phyloP scores from a whole-genome alignment of 75 land plant genomes.

The Pinus albicaulis region DNA sequence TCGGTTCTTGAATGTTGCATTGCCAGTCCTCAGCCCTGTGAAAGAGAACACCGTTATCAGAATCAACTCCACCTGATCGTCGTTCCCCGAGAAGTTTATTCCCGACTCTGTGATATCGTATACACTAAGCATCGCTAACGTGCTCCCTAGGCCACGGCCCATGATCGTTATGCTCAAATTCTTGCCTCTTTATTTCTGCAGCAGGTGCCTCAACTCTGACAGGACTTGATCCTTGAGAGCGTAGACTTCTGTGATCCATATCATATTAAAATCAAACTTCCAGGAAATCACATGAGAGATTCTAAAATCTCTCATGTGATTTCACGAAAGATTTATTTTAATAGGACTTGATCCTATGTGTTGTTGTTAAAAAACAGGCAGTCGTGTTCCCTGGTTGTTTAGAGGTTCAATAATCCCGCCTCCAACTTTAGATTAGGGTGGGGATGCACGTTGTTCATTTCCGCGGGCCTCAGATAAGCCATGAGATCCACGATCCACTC shows the following conservation, averaged over 20 bases:
- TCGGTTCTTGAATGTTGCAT: slow-evolving; percentile 44
- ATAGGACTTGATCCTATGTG: no score
- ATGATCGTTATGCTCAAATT: slow-evolving; percentile 59
- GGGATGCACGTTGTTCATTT: slow-evolving; percentile 38
- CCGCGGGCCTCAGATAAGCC: slow-evolving; percentile 46
- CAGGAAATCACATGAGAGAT: no score
- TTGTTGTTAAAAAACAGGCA: slow-evolving; percentile 41
- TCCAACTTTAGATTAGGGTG: slow-evolving; percentile 55
- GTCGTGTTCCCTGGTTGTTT: slow-evolving; percentile 43
- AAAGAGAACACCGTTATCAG: slow-evolving; percentile 57
- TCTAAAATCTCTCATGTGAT: no score
- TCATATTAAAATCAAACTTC: no score
- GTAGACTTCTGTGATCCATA: no score
- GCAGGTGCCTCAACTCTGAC: slow-evolving; percentile 33
- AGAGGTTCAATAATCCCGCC: slow-evolving; percentile 60
- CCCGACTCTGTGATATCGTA: slow-evolving; percentile 68
- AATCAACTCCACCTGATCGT: not conserved
- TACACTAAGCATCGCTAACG: slow-evolving; percentile 54
- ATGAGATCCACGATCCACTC: slow-evolving; percentile 70
- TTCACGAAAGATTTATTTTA: no score
- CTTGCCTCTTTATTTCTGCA: slow-evolving; percentile 31
- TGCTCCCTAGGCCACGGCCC: slow-evolving; percentile 70
- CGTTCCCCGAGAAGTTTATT: slow-evolving; percentile 13
- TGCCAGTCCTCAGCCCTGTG: slow-evolving; percentile 69
- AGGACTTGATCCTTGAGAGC: slow-evolving; percentile 51